Percentiles rank a stretch among this genome's conserved stretches.
phyloP scores from a whole-genome alignment of 1,284 basidiomycete species.

The Fistulinella cinereoalba region DNA sequence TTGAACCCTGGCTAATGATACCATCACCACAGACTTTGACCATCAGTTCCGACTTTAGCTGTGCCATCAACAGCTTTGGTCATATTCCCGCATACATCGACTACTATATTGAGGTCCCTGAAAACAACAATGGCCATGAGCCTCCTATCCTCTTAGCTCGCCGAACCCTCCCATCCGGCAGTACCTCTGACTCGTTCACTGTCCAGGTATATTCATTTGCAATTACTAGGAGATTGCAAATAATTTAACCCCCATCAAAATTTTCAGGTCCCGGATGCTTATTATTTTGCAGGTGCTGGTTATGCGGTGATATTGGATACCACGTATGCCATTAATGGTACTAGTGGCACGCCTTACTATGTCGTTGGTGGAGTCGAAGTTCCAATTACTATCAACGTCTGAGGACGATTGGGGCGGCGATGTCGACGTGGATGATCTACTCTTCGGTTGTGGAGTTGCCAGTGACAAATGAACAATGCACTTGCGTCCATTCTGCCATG shows the following conservation, averaged over 20 bases:
- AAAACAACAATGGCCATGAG: slow-evolving; percentile 32
- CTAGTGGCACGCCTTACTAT: slow-evolving; percentile 26
- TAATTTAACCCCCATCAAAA: too few relatives aligned
- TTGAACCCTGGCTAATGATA: slow-evolving; percentile 3
- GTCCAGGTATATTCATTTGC: slow-evolving; percentile 11
- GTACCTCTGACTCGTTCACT: slow-evolving; percentile 18
- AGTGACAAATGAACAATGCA: too few relatives aligned
- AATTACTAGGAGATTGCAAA: too few relatives aligned
- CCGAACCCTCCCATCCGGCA: slow-evolving; percentile 9
- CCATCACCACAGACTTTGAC: slow-evolving; percentile 19
- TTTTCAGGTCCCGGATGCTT: slow-evolving; percentile 26
- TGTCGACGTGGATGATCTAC: background rate
- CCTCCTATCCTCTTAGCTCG: slow-evolving; percentile 32
- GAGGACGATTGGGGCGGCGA: background rate
- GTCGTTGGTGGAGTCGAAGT: slow-evolving; percentile 23
- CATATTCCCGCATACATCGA: slow-evolving; percentile 27
- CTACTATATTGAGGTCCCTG: slow-evolving; percentile 35
- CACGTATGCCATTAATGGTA: slow-evolving; percentile 25
- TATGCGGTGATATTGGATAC: slow-evolving; percentile 28
- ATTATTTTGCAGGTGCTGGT: slow-evolving; percentile 23
- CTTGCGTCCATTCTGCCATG: too few relatives aligned
- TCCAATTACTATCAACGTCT: slow-evolving; percentile 21
- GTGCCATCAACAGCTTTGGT: slow-evolving; percentile 22
- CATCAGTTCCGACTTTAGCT: slow-evolving; percentile 27
- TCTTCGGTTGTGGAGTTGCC: background rate